Conservation (phyloP, 805 yeast species). For the Hanseniaspora hatyaiensis region DNA sequence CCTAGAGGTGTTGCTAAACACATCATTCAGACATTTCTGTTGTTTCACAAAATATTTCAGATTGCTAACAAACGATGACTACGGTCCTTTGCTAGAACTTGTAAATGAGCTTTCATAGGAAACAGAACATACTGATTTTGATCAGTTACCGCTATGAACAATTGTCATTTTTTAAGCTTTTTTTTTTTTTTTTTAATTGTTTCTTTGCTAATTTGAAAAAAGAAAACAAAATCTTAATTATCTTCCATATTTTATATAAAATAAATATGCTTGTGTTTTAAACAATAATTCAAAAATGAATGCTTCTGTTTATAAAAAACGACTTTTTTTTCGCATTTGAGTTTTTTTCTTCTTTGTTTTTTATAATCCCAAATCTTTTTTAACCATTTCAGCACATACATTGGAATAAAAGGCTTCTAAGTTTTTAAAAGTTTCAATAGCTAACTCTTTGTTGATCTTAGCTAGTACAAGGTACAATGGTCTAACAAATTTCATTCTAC, state of each 20-base stretch:
- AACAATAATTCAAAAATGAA: too few relatives aligned
- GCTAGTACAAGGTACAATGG: slow-evolving; percentile 66
- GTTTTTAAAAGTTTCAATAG: slow-evolving; percentile 51
- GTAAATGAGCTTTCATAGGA: slow-evolving; percentile 36
- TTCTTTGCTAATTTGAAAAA: too few relatives aligned
- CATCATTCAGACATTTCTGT: slow-evolving; percentile 87
- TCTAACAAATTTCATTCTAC: slow-evolving; percentile 88
- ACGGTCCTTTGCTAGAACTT: slow-evolving; percentile 82
- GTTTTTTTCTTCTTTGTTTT: background rate
- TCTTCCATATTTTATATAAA: too few relatives aligned
- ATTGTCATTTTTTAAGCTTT: too few relatives aligned
- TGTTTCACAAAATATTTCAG: slow-evolving; percentile 76
- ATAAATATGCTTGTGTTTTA: too few relatives aligned
- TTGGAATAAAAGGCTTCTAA: slow-evolving; percentile 63
- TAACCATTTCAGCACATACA: slow-evolving; percentile 70
- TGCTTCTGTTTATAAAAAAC: too few relatives aligned
- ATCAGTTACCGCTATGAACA: too few relatives aligned
- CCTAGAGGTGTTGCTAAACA: slow-evolving; percentile 81
- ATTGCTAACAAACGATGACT: slow-evolving; percentile 66
- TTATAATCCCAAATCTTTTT: slow-evolving; percentile 53
- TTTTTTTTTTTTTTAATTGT: too few relatives aligned
- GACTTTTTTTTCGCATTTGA: too few relatives aligned
- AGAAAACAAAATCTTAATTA: too few relatives aligned
- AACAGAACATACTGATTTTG: too few relatives aligned
- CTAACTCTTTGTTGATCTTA: slow-evolving; percentile 52